A percentile compares a stretch with the other conserved stretches of the same genome.
These are phyloP conservation scores for Sungouiella blattae DNA, from an alignment of 805 yeast genomes.

Conservation along the genomic window DNA sequence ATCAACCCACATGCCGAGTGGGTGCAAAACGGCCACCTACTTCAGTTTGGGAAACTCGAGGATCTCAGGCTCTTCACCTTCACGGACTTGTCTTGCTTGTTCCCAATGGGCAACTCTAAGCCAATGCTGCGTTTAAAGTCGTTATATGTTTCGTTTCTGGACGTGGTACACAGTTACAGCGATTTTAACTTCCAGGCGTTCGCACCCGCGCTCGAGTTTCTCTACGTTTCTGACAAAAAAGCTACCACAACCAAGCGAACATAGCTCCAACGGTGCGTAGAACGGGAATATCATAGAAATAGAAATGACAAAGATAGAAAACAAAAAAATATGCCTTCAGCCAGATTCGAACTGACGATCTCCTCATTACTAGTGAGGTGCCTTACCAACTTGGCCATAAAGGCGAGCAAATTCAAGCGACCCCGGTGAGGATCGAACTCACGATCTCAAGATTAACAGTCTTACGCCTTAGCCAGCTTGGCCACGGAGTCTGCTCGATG, in stretches of 20 bases:
- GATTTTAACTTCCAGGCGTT: neutral
- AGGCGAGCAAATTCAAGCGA: constrained; percentile 21
- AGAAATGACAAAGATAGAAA: no score
- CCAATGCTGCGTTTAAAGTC: neutral
- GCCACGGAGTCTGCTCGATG: constrained; percentile 26
- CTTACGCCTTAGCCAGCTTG: constrained; percentile 36
- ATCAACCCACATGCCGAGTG: neutral
- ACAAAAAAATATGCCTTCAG: constrained; percentile 25
- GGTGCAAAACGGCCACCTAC: neutral
- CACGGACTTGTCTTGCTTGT: neutral
- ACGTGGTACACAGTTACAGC: neutral
- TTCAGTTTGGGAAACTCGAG: neutral
- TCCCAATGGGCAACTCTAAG: neutral
- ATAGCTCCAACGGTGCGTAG: no score
- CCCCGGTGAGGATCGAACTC: constrained; percentile 39
- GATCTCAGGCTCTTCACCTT: neutral
- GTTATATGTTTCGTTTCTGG: constrained; percentile 1
- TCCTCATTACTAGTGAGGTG: constrained; percentile 42
- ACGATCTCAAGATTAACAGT: constrained; percentile 36
- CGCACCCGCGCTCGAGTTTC: constrained; percentile 1
- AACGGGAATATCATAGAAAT: no score
- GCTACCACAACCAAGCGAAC: constrained; percentile 1
- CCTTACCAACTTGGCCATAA: constrained; percentile 40
- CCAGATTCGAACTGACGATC: constrained; percentile 38
- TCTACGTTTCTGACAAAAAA: constrained; percentile 1